Percentiles rank a stretch among this genome's conserved stretches.
phyloP scores from a whole-genome alignment of 2,329 filamentous ascomycete genomes.

The Aspergillus udagawae region DNA sequence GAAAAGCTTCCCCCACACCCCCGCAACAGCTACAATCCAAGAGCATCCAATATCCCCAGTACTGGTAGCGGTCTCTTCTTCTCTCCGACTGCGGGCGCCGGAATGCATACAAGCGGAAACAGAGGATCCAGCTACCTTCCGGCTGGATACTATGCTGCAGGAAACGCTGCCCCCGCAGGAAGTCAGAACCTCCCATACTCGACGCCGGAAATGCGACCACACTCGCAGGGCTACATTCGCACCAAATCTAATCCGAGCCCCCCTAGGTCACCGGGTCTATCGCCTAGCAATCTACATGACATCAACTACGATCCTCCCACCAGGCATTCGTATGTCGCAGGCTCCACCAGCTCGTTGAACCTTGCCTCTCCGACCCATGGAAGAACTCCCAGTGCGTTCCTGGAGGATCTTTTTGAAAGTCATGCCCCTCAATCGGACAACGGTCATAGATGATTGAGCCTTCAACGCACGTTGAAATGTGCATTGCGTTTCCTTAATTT shows the following conservation, averaged over 20 bases:
- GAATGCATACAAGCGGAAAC: conserved; percentile 51
- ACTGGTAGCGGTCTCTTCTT: conserved; percentile 81
- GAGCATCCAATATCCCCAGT: conserved; percentile 38
- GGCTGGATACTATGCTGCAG: conserved; percentile 83
- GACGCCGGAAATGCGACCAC: conserved; percentile 58
- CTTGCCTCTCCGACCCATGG: conserved; percentile 62
- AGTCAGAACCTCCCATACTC: conserved; percentile 35
- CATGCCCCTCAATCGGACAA: conserved; percentile 40
- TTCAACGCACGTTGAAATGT: neutral
- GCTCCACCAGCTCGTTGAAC: conserved; percentile 58
- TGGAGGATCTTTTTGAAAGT: conserved; percentile 85
- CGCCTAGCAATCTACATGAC: conserved; percentile 41
- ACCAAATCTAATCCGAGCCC: conserved; percentile 53
- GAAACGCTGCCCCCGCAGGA: conserved; percentile 50
- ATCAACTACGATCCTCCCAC: conserved; percentile 21
- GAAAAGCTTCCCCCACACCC: conserved; percentile 44
- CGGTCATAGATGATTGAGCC: conserved; percentile 1
- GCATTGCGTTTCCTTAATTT: neutral
- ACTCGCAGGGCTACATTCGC: conserved; percentile 51
- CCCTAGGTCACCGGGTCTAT: conserved; percentile 61
- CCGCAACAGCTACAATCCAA: conserved; percentile 36
- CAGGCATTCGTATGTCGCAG: conserved; percentile 27
- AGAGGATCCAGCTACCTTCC: conserved; percentile 78
- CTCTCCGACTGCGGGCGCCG: conserved; percentile 76
- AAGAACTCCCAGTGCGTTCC: conserved; percentile 79